phyloP scores from a whole-genome alignment of 805 yeast species.

The Scheffersomyces lignosus region DNA sequence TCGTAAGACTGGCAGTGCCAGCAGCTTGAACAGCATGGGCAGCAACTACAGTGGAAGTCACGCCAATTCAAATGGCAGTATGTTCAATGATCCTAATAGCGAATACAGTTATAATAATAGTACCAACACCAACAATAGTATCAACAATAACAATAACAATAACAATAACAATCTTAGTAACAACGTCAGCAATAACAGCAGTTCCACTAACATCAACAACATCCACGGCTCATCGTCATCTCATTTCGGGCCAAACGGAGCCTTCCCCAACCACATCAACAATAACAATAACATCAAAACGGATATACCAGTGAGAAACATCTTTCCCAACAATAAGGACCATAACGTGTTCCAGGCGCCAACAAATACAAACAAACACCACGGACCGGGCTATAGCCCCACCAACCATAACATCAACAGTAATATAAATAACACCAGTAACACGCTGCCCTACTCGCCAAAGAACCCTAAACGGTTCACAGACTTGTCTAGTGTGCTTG shows the following conservation, averaged over 20 bases:
- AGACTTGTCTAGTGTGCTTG: conserved; percentile 4
- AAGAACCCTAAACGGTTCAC: not conserved
- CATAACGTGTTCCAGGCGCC: too few species aligned
- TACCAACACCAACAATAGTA: not conserved
- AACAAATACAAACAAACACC: too few species aligned
- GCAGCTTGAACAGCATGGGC: not conserved
- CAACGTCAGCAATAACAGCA: too few species aligned
- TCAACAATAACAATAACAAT: not conserved
- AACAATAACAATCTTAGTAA: not conserved
- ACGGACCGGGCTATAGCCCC: too few species aligned
- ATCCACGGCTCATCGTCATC: too few species aligned
- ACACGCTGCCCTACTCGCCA: not conserved
- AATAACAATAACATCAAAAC: not conserved
- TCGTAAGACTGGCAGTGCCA: not conserved
- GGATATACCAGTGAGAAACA: too few species aligned
- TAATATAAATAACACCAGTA: not conserved
- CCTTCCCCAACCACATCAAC: not conserved
- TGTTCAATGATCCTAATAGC: too few species aligned
- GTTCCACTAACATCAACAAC: conserved; percentile 3
- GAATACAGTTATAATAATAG: not conserved
- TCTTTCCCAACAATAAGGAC: not conserved
- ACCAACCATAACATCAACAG: not conserved
- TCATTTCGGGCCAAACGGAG: too few species aligned
- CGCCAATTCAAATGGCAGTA: not conserved
- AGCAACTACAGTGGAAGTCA: not conserved